These are phyloP conservation scores for Scedosporium boydii DNA, from an alignment of 2,329 filamentous ascomycete genomes.

Conservation along the genomic window DNA sequence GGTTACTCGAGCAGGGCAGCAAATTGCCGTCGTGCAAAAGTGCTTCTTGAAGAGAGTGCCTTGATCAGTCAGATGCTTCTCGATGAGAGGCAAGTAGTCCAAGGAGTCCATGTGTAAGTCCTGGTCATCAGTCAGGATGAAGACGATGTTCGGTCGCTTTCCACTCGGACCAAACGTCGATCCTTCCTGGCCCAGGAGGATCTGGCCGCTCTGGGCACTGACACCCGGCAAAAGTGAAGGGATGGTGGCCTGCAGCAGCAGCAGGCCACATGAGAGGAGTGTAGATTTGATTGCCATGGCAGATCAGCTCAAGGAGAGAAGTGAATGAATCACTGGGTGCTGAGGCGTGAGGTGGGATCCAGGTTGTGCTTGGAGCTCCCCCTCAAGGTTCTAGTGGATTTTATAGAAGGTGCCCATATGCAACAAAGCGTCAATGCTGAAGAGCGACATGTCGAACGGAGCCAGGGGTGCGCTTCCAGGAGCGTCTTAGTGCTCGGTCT, in stretches of 20 bases:
- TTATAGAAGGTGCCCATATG: neutral
- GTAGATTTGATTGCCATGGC: neutral
- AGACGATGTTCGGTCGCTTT: constrained; percentile 45
- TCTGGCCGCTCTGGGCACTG: neutral
- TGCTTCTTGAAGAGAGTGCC: constrained; percentile 52
- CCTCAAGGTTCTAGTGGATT: neutral
- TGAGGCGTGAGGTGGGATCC: neutral
- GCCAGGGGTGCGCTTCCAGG: too few relatives aligned
- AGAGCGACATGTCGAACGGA: too few relatives aligned
- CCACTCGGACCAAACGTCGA: neutral
- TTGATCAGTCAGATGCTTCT: constrained; percentile 42
- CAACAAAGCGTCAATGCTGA: too few relatives aligned
- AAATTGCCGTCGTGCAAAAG: constrained; percentile 55
- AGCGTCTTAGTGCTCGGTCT: too few relatives aligned
- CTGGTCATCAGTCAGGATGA: constrained; percentile 59
- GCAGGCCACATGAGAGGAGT: neutral
- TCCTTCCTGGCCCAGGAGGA: neutral
- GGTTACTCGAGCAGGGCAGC: constrained; percentile 53
- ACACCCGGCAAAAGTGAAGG: neutral
- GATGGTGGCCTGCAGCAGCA: neutral
- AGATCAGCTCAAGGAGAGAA: too few relatives aligned
- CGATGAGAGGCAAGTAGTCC: constrained; percentile 45
- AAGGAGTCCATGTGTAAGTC: constrained; percentile 53
- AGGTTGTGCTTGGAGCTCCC: too few relatives aligned
- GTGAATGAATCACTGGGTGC: neutral